Percentiles rank a stretch among this genome's conserved stretches.
These are phyloP conservation scores for Xylaria venustula DNA, from an alignment of 495 filamentous ascomycete genomes.

Conservation along the genomic window DNA sequence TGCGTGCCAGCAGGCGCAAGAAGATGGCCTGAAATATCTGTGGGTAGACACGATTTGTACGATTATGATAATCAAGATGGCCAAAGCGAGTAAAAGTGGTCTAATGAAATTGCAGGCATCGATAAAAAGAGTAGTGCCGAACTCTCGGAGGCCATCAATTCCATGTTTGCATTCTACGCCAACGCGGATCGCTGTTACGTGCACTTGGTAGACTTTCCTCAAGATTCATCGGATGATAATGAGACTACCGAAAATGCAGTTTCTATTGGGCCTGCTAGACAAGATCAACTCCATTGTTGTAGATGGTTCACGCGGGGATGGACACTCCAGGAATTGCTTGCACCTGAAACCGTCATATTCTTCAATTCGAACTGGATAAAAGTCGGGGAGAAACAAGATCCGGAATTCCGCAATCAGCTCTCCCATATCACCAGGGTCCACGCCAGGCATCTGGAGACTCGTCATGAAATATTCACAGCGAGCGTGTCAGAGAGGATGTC, in stretches of 20 bases:
- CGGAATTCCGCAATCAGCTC: neutral
- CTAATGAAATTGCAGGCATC: slow-evolving; percentile 8
- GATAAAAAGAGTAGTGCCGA: slow-evolving; percentile 6
- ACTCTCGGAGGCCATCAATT: neutral
- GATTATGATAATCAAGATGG: neutral
- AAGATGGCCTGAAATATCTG: neutral
- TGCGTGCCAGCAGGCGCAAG: neutral
- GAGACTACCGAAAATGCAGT: neutral
- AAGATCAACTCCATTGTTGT: neutral
- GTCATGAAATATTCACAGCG: neutral
- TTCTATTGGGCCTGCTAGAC: neutral
- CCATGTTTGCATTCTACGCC: neutral
- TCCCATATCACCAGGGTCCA: neutral
- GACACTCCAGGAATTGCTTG: slow-evolving; percentile 40
- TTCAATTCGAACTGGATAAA: slow-evolving; percentile 22
- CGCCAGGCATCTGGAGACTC: neutral
- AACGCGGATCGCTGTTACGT: neutral
- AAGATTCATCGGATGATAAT: neutral
- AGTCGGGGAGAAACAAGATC: neutral
- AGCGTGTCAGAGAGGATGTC: neutral
- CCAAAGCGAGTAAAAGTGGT: neutral
- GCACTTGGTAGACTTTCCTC: neutral
- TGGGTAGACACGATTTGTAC: neutral
- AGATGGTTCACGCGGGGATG: slow-evolving; percentile 40
- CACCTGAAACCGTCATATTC: slow-evolving; percentile 27